Evolutionary conservation across 2,329 filamentous ascomycete species (phyloP), one percentile per base, ranked within the genome.

Genomic region (Penicillium hordei): DNA sequence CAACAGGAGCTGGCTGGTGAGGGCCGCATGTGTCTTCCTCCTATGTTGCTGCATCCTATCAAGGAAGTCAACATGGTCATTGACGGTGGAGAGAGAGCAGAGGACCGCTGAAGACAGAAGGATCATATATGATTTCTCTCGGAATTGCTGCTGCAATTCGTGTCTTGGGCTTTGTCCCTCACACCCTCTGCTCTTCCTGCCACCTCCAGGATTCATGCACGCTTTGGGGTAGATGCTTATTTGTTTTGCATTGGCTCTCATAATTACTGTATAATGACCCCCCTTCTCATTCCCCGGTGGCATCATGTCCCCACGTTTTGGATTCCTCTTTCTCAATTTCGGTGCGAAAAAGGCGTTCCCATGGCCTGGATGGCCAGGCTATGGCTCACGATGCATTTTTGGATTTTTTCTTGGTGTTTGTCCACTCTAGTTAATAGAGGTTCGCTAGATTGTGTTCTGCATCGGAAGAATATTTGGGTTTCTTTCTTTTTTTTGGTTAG

Each of bases 11-110:
- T 83, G 60, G 82, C 82, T 4, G 87, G 88, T 17, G 89, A 93
- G 74, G 91, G 91, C 12, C 83, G 92, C 59, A 95, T 96, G 91
- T 97, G 93, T 76, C 78, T 96, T 40, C 91, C 92, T 8, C 90
- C 89, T 0, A 93, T 96, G 88, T 76, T 96, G 60, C 76, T 97
- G 62, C 93, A 97, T 81, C 93, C 93, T 0, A 83, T 96, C 52
- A 97, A 96, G 79, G 83, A 85, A 52, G 83, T 93, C 5, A 85
- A 88, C 42, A 69, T 81, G 70, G 69, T 79, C n/a, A 74, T 77
- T 59, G 75, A 78, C 48, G 72, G 73, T 25, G 72, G 71, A 21
- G 69, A 62, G 44, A 59, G 63, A 31, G 60, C 64, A 33, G 58
- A 67, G 39, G 64, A 67, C 44, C 60, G 58, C 25, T 66, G 58